A percentile compares a stretch with the other conserved stretches of the same genome.
Conservation (phyloP, 1,284 basidiomycete species). For the Cryptococcus maquisensis region DNA sequence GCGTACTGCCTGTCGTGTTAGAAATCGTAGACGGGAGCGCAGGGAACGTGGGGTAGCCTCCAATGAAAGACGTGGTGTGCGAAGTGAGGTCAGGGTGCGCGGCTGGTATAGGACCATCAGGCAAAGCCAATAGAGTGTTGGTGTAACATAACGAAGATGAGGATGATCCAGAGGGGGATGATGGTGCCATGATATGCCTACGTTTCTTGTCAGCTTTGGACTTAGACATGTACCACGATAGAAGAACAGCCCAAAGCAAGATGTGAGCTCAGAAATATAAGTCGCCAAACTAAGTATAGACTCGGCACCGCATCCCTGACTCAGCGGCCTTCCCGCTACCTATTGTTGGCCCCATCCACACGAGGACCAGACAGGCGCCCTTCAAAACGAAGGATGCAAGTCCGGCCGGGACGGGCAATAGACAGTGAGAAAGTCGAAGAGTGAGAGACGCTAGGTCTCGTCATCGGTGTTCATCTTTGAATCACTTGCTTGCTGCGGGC, state of each 20-base stretch:
- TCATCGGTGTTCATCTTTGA: slow-evolving; percentile 34
- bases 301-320: slow-evolving; percentile 31
- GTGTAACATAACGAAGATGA: slow-evolving; percentile 32
- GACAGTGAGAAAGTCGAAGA: slow-evolving; percentile 1
- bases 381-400: slow-evolving; percentile 19
- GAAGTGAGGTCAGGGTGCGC: slow-evolving; percentile 24
- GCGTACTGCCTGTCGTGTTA: slow-evolving; percentile 7
- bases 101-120: slow-evolving; percentile 40
- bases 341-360: slow-evolving; percentile 14
- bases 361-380: slow-evolving; percentile 9
- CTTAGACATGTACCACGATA: background rate
- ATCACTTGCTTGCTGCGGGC: no score
- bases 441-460: slow-evolving; percentile 40
- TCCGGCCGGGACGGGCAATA: slow-evolving; percentile 8
- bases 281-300: slow-evolving; percentile 48
- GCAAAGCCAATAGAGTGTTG: slow-evolving; percentile 45
- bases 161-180: slow-evolving; percentile 29
- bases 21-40: slow-evolving; percentile 17
- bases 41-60: slow-evolving; percentile 48
- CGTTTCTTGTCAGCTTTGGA: slow-evolving; percentile 1
- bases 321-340: background rate
- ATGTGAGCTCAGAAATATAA: slow-evolving; percentile 35
- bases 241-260: background rate
- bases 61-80: slow-evolving; percentile 40
- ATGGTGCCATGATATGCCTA: slow-evolving; percentile 22